A percentile compares a stretch with the other conserved stretches of the same genome.
These are phyloP conservation scores for Cryptococcus hybrid DNA, from an alignment of 1,284 basidiomycete species.

Conservation along the genomic window DNA sequence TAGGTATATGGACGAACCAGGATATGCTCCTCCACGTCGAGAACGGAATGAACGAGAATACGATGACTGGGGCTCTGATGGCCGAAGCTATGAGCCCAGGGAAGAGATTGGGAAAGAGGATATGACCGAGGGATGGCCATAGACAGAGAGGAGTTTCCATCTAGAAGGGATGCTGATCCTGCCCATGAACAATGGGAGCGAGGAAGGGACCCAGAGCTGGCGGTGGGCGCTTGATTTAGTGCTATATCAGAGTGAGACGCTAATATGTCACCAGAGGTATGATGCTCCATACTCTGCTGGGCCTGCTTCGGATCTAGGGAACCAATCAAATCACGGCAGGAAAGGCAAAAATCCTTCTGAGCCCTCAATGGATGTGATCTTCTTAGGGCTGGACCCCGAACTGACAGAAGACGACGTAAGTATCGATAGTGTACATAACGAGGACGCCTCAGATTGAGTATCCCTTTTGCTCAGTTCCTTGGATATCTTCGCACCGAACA, in stretches of 20 bases:
- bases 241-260: background rate
- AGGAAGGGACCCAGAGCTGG: conserved; percentile 23
- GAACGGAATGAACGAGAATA: conserved; percentile 1
- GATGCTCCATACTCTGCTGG: background rate
- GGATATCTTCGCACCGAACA: conserved; percentile 70
- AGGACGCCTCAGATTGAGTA: background rate
- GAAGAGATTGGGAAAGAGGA: no score
- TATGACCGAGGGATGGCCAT: no score
- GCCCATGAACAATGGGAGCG: conserved; percentile 25
- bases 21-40: no score
- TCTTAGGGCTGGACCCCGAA: conserved; percentile 82
- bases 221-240: conserved; percentile 7
- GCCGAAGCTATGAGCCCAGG: no score
- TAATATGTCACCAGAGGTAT: background rate
- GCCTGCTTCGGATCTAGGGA: background rate
- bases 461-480: conserved; percentile 62
- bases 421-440: conserved; percentile 39
- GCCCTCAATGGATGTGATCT: conserved; percentile 67
- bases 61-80: background rate
- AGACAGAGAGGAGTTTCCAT: no score
- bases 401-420: conserved; percentile 85
- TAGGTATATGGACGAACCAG: no score
- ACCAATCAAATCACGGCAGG: background rate
- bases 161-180: no score
- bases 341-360: conserved; percentile 21